phyloP scores from a whole-genome alignment of 345 rosid species.

The Nephelium lappaceum region DNA sequence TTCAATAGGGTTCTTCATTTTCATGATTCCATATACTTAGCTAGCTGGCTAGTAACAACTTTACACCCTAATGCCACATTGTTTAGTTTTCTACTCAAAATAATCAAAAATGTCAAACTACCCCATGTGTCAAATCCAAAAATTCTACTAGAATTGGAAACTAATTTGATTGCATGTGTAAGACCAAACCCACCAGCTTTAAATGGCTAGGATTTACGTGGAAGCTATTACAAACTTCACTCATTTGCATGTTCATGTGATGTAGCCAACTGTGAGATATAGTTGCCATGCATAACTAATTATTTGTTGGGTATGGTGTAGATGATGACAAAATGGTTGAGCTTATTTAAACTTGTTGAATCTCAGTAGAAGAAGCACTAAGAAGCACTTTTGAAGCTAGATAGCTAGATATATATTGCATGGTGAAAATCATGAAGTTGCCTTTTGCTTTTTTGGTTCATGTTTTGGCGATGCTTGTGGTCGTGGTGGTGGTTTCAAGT shows the following conservation, averaged over 20 bases:
- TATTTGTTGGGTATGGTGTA: neutral
- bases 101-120: conserved; percentile 2
- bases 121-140: neutral
- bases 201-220: conserved; percentile 1
- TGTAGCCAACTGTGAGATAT: neutral
- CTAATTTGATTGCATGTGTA: neutral
- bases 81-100: no score
- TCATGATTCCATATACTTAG: no score
- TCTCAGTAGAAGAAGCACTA: neutral
- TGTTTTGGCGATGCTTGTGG: neutral
- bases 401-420: neutral
- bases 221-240: neutral
- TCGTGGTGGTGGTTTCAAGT: neutral
- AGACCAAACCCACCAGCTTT: neutral
- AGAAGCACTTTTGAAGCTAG: no score
- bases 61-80: neutral
- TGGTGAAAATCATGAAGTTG: conserved; percentile 4
- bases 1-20: no score
- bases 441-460: neutral
- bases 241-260: conserved; percentile 9
- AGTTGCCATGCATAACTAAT: neutral
- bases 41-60: no score
- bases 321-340: neutral
- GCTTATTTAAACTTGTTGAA: conserved; percentile 6
- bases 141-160: neutral